Evolutionary conservation across 116 monocot species (phyloP).

Genomic region (Cymodocea nodosa): DNA sequence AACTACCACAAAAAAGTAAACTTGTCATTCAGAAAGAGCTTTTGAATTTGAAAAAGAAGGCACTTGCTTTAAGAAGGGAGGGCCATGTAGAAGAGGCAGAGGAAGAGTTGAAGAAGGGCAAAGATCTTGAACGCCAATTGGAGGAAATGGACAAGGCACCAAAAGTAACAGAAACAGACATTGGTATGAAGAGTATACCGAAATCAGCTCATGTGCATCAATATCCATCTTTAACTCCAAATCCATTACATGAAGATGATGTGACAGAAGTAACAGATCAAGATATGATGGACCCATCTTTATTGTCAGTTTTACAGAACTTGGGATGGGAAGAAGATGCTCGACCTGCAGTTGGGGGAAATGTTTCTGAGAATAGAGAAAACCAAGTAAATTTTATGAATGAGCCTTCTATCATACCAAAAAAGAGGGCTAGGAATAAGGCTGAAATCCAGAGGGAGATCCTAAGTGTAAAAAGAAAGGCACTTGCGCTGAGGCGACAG

Average conservation of each 20-base stretch:
- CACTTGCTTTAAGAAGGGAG: constrained; percentile 80
- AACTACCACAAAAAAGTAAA: constrained; percentile 42
- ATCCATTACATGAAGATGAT: constrained; percentile 19
- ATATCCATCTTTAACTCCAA: constrained; percentile 15
- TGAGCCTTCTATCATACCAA: neutral
- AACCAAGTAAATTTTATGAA: neutral
- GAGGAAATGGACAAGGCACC: constrained; percentile 47
- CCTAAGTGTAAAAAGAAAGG: constrained; percentile 73
- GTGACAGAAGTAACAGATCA: constrained; percentile 62
- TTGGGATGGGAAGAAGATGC: constrained; percentile 67
- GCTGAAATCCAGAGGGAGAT: constrained; percentile 75
- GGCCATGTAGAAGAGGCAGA: constrained; percentile 76
- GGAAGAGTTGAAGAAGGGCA: constrained; percentile 79
- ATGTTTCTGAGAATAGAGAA: constrained; percentile 7
- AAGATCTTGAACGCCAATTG: constrained; percentile 59
- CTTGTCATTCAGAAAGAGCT: constrained; percentile 75
- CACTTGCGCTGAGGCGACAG: constrained; percentile 78
- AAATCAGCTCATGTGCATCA: constrained; percentile 9
- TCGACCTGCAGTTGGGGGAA: constrained; percentile 14
- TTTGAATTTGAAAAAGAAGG: constrained; percentile 82
- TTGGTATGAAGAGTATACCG: constrained; percentile 9
- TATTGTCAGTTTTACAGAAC: constrained; percentile 61
- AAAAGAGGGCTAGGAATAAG: constrained; percentile 32
- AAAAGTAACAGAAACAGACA: constrained; percentile 11
- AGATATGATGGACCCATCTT: constrained; percentile 76